A percentile compares a stretch with the other conserved stretches of the same genome.
phyloP scores from a whole-genome alignment of 805 yeast genomes.

The Kodamaea nitidulidarum region DNA sequence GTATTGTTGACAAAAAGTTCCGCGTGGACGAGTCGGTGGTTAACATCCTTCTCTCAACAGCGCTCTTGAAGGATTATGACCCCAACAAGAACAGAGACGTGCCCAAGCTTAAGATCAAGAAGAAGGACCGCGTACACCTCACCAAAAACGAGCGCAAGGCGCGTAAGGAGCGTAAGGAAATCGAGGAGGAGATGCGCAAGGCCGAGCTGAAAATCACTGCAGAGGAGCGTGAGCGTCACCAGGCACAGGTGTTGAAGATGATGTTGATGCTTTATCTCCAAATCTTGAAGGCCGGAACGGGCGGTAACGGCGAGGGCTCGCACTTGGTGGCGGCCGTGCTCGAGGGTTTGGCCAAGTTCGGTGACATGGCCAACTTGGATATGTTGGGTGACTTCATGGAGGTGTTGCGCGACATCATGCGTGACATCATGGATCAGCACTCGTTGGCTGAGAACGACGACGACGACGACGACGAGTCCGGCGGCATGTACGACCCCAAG shows the following conservation, averaged over 20 bases:
- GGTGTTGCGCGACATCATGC: constrained; percentile 78
- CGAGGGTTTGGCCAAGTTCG: constrained; percentile 87
- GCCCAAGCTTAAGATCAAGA: constrained; percentile 52
- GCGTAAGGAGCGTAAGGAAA: constrained; percentile 78
- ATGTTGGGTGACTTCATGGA: constrained; percentile 88
- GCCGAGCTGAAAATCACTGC: constrained; percentile 87
- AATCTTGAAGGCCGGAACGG: constrained; percentile 51
- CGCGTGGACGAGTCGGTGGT: constrained; percentile 81
- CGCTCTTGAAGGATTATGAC: constrained; percentile 65
- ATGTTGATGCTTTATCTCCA: constrained; percentile 73
- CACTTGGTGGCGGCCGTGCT: constrained; percentile 75
- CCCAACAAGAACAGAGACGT: constrained; percentile 52
- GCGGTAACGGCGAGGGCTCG: constrained; percentile 44
- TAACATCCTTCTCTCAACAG: constrained; percentile 65
- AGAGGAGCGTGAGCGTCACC: constrained; percentile 81
- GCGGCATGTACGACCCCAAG: constrained; percentile 29
- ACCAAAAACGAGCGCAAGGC: constrained; percentile 88
- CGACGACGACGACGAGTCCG: constrained; percentile 18
- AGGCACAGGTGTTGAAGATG: constrained; percentile 75
- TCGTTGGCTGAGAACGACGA: constrained; percentile 21
- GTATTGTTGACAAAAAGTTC: constrained; percentile 67
- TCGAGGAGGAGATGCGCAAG: constrained; percentile 81
- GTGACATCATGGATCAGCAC: constrained; percentile 46
- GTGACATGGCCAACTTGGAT: constrained; percentile 90
- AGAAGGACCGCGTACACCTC: constrained; percentile 86